Evolutionary conservation across 176 grass and related monocot species (phyloP).

Genomic region (Cenchrus purpureus): DNA sequence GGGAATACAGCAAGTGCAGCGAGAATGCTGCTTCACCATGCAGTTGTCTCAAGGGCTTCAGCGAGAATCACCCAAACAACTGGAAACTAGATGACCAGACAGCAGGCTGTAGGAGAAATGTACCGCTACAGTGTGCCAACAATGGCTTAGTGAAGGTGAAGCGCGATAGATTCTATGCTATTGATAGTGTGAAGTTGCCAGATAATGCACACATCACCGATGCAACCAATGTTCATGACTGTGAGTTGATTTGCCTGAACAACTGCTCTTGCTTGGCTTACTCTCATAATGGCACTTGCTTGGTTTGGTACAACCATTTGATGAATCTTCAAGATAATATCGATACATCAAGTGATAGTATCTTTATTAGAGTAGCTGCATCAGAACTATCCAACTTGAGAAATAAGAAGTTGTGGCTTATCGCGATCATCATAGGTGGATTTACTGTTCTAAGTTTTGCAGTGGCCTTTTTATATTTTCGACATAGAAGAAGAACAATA

Average conservation of each 20-base stretch:
- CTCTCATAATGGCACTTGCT: constrained; percentile 44
- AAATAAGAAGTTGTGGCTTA: constrained; percentile 24
- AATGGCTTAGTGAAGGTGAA: neutral
- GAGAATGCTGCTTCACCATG: constrained; percentile 33
- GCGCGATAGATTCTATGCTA: constrained; percentile 35
- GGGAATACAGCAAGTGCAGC: constrained; percentile 39
- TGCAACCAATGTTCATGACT: neutral
- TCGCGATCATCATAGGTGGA: constrained; percentile 3
- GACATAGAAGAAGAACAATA: neutral
- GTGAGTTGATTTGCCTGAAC: constrained; percentile 38
- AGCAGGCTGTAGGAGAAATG: constrained; percentile 42
- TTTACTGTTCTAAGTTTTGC: neutral
- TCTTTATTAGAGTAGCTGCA: constrained; percentile 51
- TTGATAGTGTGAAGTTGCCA: constrained; percentile 35
- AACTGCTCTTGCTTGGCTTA: constrained; percentile 53
- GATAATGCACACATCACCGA: neutral
- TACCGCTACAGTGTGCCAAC: constrained; percentile 32
- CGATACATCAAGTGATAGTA: neutral
- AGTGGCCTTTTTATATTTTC: neutral
- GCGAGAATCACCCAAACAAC: neutral
- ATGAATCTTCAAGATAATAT: constrained; percentile 50
- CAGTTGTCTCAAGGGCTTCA: constrained; percentile 50
- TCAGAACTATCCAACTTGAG: constrained; percentile 33
- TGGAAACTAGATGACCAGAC: constrained; percentile 38
- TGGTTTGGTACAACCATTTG: constrained; percentile 46